Evolutionary conservation across 2,329 filamentous ascomycete species (phyloP), one percentile per base, ranked within the genome.

Genomic region (Arthrinium puccinioides): DNA sequence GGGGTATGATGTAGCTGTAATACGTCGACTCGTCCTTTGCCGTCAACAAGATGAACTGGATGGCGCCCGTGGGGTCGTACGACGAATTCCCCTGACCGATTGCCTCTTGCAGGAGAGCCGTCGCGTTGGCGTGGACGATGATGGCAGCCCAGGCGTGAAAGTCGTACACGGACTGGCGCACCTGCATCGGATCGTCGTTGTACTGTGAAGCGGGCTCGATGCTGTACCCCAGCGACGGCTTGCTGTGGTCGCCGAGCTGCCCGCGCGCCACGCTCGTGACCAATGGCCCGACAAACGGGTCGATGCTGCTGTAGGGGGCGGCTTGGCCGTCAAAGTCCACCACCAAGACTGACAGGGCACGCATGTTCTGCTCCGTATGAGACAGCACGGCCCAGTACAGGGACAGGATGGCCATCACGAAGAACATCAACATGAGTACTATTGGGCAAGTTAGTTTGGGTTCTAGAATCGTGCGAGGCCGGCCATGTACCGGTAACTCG

Each of bases 121-220:
- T 80, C 0, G 79, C 77, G 45, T 82, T 81, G 1, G 76, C 53
- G 42, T 80, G 77, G 45, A 83, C 63, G 38, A 82, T 66, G 32
- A 83, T 66, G 1, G 79, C 78, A 0, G 72, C 76, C 65, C 72
- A 82, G 9, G 68, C 67, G 21, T 76, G 59, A 45, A 69, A 72
- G 38, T 81, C 62, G 51, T 79, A 82, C 1, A 83, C 63, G 4
- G 66, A 70, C 47, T 74, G 67, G 4, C 76, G 68, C 3, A 82
- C 77, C 13, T 63, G 60, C 23, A 70, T 58, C 0, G 74, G 71
- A 38, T 80, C 72, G 47, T 74, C 65, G 45, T 69, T 54, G 57
- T 79, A 82, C 4, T 69, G 58, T 2, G 64, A 60, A 0, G 74
- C 61, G 0, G 66, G 51, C 4, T 69, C 58, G 25, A 73, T 61